phyloP scores from a whole-genome alignment of 1,284 basidiomycete genomes.

The Microbotryum lychnidis-dioicae region DNA sequence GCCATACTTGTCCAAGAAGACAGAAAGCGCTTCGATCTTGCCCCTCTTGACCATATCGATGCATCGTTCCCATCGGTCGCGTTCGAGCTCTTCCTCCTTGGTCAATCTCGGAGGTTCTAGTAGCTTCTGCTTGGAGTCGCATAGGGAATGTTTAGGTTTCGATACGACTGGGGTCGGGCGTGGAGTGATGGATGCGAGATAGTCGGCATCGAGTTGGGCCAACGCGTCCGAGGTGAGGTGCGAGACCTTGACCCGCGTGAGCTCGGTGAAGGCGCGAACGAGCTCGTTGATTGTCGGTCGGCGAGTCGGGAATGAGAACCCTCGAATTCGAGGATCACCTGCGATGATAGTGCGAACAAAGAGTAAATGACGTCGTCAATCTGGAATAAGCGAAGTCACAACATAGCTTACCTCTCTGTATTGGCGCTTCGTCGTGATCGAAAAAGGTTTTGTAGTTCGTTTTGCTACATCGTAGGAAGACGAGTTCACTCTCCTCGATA shows the following conservation, averaged over 20 bases:
- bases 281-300: slow-evolving; percentile 91
- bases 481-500: slow-evolving; percentile 66
- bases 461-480: slow-evolving; percentile 80
- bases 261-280: slow-evolving; percentile 74
- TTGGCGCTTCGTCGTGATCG: slow-evolving; percentile 65
- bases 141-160: slow-evolving; percentile 38
- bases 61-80: slow-evolving; percentile 69
- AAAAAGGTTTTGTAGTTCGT: slow-evolving; percentile 73
- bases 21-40: slow-evolving; percentile 65
- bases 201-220: slow-evolving; percentile 73
- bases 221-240: slow-evolving; percentile 79
- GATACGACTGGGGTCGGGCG: slow-evolving; percentile 7
- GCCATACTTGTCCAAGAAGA: slow-evolving; percentile 73
- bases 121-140: slow-evolving; percentile 35
- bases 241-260: slow-evolving; percentile 75
- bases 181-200: slow-evolving; percentile 50
- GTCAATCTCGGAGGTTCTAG: slow-evolving; percentile 55
- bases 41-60: slow-evolving; percentile 85
- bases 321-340: slow-evolving; percentile 69
- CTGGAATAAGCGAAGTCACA: neutral
- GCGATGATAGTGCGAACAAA: neutral
- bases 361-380: neutral
- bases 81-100: slow-evolving; percentile 64
- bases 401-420: slow-evolving; percentile 48
- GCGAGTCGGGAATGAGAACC: slow-evolving; percentile 87